Evolutionary conservation across 2,329 filamentous ascomycete species (phyloP).

Genomic region (Phialocephala sp.): DNA sequence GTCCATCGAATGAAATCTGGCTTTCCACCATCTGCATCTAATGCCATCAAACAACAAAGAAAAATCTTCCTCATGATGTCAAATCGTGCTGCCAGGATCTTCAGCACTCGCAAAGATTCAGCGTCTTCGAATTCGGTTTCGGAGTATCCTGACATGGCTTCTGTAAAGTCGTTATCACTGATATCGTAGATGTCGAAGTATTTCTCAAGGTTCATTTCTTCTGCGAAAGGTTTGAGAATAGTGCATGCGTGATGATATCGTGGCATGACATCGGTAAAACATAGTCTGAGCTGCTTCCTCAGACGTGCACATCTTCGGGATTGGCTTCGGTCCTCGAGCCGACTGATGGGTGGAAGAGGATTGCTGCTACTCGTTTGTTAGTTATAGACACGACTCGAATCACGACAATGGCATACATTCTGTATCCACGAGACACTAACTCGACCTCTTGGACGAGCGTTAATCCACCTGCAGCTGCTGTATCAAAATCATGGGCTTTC

Average conservation of each 20-base stretch:
- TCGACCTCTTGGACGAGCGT: constrained; percentile 94
- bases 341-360: constrained; percentile 88
- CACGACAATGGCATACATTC: constrained; percentile 62
- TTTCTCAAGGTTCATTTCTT: constrained; percentile 83
- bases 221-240: constrained; percentile 73
- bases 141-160: constrained; percentile 69
- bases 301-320: constrained; percentile 79
- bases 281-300: constrained; percentile 74
- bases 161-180: constrained; percentile 72
- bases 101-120: constrained; percentile 80
- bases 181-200: constrained; percentile 92
- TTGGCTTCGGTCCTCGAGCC: constrained; percentile 84
- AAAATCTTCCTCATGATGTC: constrained; percentile 83
- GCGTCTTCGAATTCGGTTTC: constrained; percentile 74
- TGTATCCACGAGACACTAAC: constrained; percentile 87
- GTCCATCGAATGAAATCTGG: constrained; percentile 81
- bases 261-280: constrained; percentile 72
- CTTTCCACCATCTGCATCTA: constrained; percentile 81
- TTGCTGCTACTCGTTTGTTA: constrained; percentile 66
- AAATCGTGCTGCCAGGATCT: constrained; percentile 80
- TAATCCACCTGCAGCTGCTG: constrained; percentile 75
- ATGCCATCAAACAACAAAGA: constrained; percentile 84
- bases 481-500: constrained; percentile 81
- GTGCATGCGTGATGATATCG: constrained; percentile 74
- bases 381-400: constrained; percentile 5